Evolutionary conservation across 1,284 basidiomycete genomes (phyloP).

Genomic region (Pseudozyma sp.): DNA sequence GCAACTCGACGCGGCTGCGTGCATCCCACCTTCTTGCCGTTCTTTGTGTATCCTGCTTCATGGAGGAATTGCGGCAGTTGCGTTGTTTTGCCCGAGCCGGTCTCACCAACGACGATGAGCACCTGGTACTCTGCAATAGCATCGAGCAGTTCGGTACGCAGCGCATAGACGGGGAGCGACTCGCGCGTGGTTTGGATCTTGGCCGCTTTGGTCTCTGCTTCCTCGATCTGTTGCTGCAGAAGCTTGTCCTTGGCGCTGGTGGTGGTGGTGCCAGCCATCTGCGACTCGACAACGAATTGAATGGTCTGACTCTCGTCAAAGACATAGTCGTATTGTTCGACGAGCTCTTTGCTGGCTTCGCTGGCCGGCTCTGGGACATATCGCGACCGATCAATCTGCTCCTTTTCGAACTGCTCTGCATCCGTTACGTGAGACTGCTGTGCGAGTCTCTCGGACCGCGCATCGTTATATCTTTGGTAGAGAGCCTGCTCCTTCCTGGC

Average conservation of each 20-base stretch:
- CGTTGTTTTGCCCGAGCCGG: constrained; percentile 95
- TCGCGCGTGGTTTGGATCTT: constrained; percentile 65
- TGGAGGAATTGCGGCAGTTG: constrained; percentile 98
- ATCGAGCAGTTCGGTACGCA: constrained; percentile 72
- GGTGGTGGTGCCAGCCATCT: constrained; percentile 49
- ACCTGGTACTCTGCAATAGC: constrained; percentile 89
- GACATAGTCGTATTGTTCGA: constrained; percentile 85
- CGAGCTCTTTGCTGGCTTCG: constrained; percentile 36
- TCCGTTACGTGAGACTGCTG: constrained; percentile 88
- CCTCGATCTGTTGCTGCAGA: constrained; percentile 87
- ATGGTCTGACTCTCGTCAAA: constrained; percentile 98
- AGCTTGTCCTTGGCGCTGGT: constrained; percentile 88
- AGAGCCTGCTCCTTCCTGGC: constrained; percentile 94
- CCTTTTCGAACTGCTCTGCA: constrained; percentile 87
- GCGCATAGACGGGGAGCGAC: constrained; percentile 64
- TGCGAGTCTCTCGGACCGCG: constrained; percentile 74
- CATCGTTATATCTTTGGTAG: constrained; percentile 85
- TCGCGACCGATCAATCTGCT: constrained; percentile 84
- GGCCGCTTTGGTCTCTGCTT: constrained; percentile 77
- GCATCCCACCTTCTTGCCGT: constrained; percentile 89
- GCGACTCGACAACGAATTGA: constrained; percentile 88
- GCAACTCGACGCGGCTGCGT: constrained; percentile 98
- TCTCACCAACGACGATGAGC: constrained; percentile 71
- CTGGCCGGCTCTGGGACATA: constrained; percentile 77
- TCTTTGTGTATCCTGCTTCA: constrained; percentile 92